phyloP scores from a whole-genome alignment of 768 basidiomycete species.

The Tylopilus vinaceipallidus region DNA sequence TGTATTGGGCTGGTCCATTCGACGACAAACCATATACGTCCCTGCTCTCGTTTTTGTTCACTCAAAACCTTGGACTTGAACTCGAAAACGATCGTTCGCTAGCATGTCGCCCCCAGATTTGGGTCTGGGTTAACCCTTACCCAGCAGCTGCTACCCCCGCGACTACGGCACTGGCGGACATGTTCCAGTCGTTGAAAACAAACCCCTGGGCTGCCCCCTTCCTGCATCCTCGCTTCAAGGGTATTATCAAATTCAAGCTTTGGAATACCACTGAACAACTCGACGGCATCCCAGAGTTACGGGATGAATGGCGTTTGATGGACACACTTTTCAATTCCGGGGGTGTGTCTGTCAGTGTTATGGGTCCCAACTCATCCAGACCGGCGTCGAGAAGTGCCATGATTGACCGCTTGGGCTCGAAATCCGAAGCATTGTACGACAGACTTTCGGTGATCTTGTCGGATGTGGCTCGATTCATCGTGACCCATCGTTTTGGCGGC shows the following conservation, averaged over 20 bases:
- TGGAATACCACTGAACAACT: constrained; percentile 98
- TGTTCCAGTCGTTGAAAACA: constrained; percentile 72
- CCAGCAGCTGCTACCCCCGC: constrained; percentile 84
- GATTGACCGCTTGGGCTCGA: constrained; percentile 52
- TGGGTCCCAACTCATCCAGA: constrained; percentile 22
- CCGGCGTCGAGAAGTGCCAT: constrained; percentile 8
- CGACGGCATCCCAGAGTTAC: constrained; percentile 81
- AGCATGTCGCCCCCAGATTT: constrained; percentile 83
- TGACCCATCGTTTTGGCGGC: constrained; percentile 91
- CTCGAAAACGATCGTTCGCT: constrained; percentile 37
- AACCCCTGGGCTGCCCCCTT: constrained; percentile 94
- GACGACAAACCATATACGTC: constrained; percentile 97
- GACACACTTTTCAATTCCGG: constrained; percentile 85
- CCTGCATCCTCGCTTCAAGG: constrained; percentile 83
- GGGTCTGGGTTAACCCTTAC: constrained; percentile 96
- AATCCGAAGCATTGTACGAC: constrained; percentile 62
- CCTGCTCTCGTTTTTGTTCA: constrained; percentile 87
- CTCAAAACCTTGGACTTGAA: constrained; percentile 86
- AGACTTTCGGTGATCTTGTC: constrained; percentile 88
- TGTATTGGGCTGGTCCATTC: constrained; percentile 97
- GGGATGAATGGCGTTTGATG: constrained; percentile 81
- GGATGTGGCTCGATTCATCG: constrained; percentile 95
- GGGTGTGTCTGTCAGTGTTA: constrained; percentile 69
- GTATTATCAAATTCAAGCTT: constrained; percentile 86
- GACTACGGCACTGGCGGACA: constrained; percentile 71